Evolutionary conservation across 169 alveolate species (phyloP), one percentile per base, ranked within the genome.

Genomic region (Cardiosporidium cionae): DNA sequence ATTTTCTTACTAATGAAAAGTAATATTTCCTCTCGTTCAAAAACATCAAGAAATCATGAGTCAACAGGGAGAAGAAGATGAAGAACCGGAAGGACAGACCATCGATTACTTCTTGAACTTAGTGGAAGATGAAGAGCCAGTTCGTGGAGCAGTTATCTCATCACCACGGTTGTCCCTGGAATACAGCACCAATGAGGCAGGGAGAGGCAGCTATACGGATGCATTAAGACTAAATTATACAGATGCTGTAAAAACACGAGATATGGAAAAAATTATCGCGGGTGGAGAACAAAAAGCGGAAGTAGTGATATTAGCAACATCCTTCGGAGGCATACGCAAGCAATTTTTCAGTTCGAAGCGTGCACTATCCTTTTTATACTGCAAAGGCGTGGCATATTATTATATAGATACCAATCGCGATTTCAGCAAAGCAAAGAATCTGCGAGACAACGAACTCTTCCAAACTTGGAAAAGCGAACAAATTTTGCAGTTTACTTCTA

Each of bases 371-470:
- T 68, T 90, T 32, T 81, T 90, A 37, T 91, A 90, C 79, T 90
- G 92, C 72, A 90, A 90, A 78, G 94, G 93, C 73, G 87, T 87
- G 27, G 87, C 89, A 22, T 90, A 90, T 81, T 86, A 86, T 74
- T 84, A 83, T 44, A 80, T 90, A 63, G 95, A 90, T 73, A 84
- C 94, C 64, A 90, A 90, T 74, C 76, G 92, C 32, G 95, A 90
- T 68, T 78, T 87, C 76, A 77, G 92, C 52, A 37, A 74, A 27
- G 95, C 95, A 28, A 89, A 84, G 78, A 79, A 89, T 86, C 74
- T 76, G 87, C 34, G 22, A 16, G 53, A 44, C 58, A 44, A 16
- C 58, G 27, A 16, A 16, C 58, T 44, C n/a, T 16, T n/a, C n/a
- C 16, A 44, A n/a, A 44, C 16, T 44, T 16, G 58, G 27, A 44